Evolutionary conservation across 768 basidiomycete genomes (phyloP).

Genomic region (Holtermannia corniformis): DNA sequence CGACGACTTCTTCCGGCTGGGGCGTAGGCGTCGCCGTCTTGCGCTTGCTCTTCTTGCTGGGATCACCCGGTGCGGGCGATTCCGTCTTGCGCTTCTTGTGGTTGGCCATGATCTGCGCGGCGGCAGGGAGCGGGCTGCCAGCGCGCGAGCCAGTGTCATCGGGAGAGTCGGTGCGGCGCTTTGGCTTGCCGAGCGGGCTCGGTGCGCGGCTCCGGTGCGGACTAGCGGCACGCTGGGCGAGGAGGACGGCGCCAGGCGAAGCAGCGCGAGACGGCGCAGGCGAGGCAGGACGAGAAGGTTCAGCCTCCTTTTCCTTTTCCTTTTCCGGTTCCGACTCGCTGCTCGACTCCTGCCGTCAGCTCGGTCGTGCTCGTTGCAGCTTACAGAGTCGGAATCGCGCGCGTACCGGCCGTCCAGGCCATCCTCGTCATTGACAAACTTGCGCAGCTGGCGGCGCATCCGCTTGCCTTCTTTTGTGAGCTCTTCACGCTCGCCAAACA

Average conservation of each 20-base stretch:
- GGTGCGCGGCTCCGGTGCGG: neutral
- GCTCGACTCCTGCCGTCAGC: neutral
- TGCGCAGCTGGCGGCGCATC: constrained; percentile 25
- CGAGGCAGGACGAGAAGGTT: neutral
- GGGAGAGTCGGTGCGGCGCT: neutral
- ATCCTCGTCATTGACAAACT: neutral
- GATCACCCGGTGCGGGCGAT: neutral
- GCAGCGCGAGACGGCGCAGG: constrained; percentile 6
- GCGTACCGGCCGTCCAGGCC: neutral
- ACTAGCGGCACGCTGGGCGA: constrained; percentile 26
- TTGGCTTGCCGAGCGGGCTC: neutral
- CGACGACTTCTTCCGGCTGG: neutral
- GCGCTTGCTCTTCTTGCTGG: neutral
- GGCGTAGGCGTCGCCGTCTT: neutral
- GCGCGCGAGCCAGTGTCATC: neutral
- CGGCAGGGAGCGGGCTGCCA: neutral
- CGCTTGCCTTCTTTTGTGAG: constrained; percentile 25
- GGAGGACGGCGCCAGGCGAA: constrained; percentile 26
- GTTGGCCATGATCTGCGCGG: neutral
- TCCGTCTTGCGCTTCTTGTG: neutral
- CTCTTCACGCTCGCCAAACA: constrained; percentile 18
- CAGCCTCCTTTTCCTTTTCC: neutral
- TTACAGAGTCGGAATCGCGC: neutral
- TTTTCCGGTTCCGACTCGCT: neutral
- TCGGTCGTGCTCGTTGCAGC: neutral